Evolutionary conservation across 2,329 filamentous ascomycete genomes (phyloP), one percentile per base, ranked within the genome.

Genomic region (Pseudocercospora musae): DNA sequence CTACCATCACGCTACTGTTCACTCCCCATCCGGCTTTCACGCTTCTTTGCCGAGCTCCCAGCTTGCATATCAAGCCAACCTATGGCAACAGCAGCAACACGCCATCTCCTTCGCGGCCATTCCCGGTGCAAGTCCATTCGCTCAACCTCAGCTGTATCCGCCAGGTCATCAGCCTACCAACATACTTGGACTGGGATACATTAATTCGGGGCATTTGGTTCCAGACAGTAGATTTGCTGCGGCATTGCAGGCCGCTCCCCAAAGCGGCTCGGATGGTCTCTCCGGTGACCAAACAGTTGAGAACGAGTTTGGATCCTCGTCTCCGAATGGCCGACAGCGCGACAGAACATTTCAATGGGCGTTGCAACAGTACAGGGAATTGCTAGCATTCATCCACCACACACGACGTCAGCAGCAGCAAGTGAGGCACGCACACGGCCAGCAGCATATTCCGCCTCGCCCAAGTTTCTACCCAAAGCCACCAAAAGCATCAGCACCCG

Each of bases 391-490:
- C 68, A 74, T 82, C 5, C 79, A 82, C 62, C 78, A 79, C 25
- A 79, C 78, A 3, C 72, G 78, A 18, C 79, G 78, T 54, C 70
- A 73, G 27, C 75, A 74, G 60, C 71, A 76, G 27, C 74, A 77
- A 9, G 64, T 70, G 67, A 62, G 73, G 66, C 59, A 81, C 60
- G 69, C 73, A 8, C 77, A 79, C 59, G 77, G 76, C 23, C 70
- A 70, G 21, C 76, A 78, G 21, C 79, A 79, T 42, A 71, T 78
- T 13, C 65, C 78, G 23, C 69, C 78, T 48, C 82, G 85, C 68
- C 84, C 84, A 2, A 82, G 80, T 62, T 86, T 87, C 56, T 88
- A 85, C 60, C 85, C 85, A 0, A 86, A 83, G 68, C 85, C 85
- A 29, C 85, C 85, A 18, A 81, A 82, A 50, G 82, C 85, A 67